phyloP scores from a whole-genome alignment of 495 filamentous ascomycete species.

The Daldinia childiae region DNA sequence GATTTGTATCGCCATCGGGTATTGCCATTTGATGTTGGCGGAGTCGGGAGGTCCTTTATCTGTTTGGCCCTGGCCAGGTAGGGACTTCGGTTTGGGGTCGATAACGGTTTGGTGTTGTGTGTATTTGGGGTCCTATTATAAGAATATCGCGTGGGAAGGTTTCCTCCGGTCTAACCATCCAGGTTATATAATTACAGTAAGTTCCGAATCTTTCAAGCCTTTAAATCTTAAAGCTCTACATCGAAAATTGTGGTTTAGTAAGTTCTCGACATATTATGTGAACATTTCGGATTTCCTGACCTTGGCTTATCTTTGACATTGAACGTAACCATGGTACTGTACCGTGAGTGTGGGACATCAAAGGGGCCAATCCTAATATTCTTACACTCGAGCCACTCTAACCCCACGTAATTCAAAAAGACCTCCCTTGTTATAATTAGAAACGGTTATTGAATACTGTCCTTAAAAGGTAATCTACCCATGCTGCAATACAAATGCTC shows the following conservation, averaged over 20 bases:
- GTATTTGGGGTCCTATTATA: too few relatives aligned
- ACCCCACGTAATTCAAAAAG: not conserved
- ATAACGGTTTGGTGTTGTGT: too few relatives aligned
- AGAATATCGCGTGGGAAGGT: too few relatives aligned
- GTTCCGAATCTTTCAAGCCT: too few relatives aligned
- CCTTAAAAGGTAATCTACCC: not conserved
- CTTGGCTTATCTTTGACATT: not conserved
- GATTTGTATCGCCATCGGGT: too few relatives aligned
- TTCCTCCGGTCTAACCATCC: too few relatives aligned
- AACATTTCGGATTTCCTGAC: not conserved
- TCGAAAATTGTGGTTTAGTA: not conserved
- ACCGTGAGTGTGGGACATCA: not conserved
- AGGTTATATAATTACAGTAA: too few relatives aligned
- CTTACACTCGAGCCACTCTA: not conserved
- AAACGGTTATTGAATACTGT: not conserved
- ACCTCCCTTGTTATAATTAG: not conserved
- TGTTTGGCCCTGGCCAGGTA: too few relatives aligned
- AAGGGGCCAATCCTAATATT: not conserved
- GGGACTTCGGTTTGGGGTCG: too few relatives aligned
- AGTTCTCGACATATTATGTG: not conserved
- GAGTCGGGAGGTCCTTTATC: too few relatives aligned
- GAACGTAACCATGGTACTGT: conserved; percentile 2
- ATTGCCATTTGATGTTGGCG: too few relatives aligned
- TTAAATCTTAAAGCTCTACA: too few relatives aligned
- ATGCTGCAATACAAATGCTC: not conserved